Evolutionary conservation across 2,329 filamentous ascomycete genomes (phyloP).

Genomic region (Microthyrium microscopicum): DNA sequence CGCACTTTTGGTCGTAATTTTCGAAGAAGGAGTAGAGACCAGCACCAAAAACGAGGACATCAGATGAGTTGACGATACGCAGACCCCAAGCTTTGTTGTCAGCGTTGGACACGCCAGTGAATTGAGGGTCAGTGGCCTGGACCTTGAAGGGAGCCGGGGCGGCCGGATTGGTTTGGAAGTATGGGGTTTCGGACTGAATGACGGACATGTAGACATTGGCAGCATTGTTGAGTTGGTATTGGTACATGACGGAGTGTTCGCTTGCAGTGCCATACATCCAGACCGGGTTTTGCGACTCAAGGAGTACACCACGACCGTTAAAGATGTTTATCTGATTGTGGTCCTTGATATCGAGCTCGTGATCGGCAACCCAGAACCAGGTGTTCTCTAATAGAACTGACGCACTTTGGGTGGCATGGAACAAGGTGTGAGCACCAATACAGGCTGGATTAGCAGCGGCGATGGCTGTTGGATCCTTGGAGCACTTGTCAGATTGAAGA

Average conservation of each 20-base stretch:
- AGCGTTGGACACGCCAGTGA: constrained; percentile 24
- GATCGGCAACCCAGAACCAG: constrained; percentile 84
- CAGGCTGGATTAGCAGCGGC: constrained; percentile 46
- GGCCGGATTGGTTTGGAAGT: constrained; percentile 50
- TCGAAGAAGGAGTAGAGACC: constrained; percentile 44
- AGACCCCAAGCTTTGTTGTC: constrained; percentile 30
- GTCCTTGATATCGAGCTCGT: constrained; percentile 63
- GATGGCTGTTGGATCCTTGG: constrained; percentile 52
- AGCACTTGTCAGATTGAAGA: constrained; percentile 63
- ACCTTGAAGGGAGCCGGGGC: constrained; percentile 41
- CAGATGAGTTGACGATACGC: constrained; percentile 22
- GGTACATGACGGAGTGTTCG: constrained; percentile 54
- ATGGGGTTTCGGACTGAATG: constrained; percentile 54
- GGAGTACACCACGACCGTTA: constrained; percentile 68
- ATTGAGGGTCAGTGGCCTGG: constrained; percentile 24
- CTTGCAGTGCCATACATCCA: constrained; percentile 57
- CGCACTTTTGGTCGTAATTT: constrained; percentile 36
- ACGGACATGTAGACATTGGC: constrained; percentile 46
- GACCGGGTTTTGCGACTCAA: constrained; percentile 59
- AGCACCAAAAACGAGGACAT: constrained; percentile 29
- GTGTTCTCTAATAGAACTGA: constrained; percentile 74
- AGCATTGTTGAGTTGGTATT: constrained; percentile 48
- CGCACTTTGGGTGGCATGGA: constrained; percentile 37
- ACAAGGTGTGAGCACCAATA: constrained; percentile 51
- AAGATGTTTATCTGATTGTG: constrained; percentile 67